Base-by-base conservation (phyloP, 2,329 filamentous ascomycete genomes). In the Tolypocladium pustulatum region DNA sequence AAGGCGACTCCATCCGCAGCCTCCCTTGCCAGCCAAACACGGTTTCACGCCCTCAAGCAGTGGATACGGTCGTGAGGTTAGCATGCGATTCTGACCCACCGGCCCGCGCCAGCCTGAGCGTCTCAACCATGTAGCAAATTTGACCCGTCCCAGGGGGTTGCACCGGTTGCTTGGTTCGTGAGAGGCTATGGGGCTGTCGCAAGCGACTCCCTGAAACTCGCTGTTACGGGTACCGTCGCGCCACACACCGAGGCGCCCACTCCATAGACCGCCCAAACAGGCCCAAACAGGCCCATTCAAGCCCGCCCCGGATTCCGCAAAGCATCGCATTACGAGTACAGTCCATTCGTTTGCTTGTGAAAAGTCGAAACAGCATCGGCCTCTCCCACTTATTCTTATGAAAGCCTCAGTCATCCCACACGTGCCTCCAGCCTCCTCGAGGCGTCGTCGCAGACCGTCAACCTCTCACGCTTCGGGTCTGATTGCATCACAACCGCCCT, bases 201-300 rank as follows among this genome's bases (percentile, higher is more conserved):
- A 54, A 43, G 30, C 17, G 54, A 17, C 41, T 36, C 40, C 22
- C 54, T 61, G 58, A 61, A 61, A 61, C 60, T 15, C 25, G 30
- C 54, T 61, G 58, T 46, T 41, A 60, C 58, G 51, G 49, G n/a
- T 34, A n/a, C 53, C 52, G 60, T 61, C 60, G 54, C 58, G 60
- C 49, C 49, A 34, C 49, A 34, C 8, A 13, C 27, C 46, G 46
- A 51, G 46, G 46, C 49, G 49, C 49, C 27, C 17, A 1, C 27
- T 13, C 27, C 10, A 30, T 27, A 3, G n/a, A 1, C 10, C 22
- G 12, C 43, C 22, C 22, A 22, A 9, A 46, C 43, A 27, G 12
- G 43, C 43, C 43, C 43, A 43, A 4, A 4, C 7, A 22, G n/a
- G n/a, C n/a, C n/a, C n/a, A n/a, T n/a, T n/a, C n/a, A n/a, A n/a